Evolutionary conservation across 768 basidiomycete species (phyloP), one percentile per base, ranked within the genome.

Genomic region (Phlegmacium glaucopus): DNA sequence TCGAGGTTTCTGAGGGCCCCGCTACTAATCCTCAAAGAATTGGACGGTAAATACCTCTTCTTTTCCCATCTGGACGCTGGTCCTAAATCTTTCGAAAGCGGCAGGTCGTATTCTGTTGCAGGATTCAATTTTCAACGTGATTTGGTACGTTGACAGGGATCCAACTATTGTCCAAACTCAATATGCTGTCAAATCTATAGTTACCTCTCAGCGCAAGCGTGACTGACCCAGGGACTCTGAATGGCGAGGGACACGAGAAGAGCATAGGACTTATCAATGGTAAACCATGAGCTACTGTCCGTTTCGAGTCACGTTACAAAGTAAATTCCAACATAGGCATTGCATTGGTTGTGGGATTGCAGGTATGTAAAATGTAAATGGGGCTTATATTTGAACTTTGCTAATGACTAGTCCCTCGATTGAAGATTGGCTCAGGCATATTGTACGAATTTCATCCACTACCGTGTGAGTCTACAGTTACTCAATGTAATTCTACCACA

Each of bases 391-490:
- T 25, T 52, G 16, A 50, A 35, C 30, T 29, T 32, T 25, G 12
- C 45, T 13, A 44, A 41, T 43, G 42, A 30, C 34, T 37, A 48
- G 27, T 41, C 36, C 22, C 22, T 22, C 22, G 3, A 22, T 22
- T 22, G 22, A 39, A 88, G 84, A 89, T 92, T 66, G 93, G 93
- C 12, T 94, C 92, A 13, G 93, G 93, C 28, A 96, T 96, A 49
- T 96, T 95, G 90, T 92, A 60, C 54, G 85, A 49, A n/a, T 22
- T 32, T 25, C 18, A 27, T 18, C 22, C 25, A 6, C 17, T 16
- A 15, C 10, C 8, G 13, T 29, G 7, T 35, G n/a, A n/a, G n/a
- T 18, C 12, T 18, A 9, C 12, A 11, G 32, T 34, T 18, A 40
- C 32, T 29, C 39, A 42, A 36, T 25, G 25, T 32, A 25, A 35